These are phyloP conservation scores for Neofusicoccum sp. DNA, from an alignment of 2,329 filamentous ascomycete species.

Conservation along the genomic window DNA sequence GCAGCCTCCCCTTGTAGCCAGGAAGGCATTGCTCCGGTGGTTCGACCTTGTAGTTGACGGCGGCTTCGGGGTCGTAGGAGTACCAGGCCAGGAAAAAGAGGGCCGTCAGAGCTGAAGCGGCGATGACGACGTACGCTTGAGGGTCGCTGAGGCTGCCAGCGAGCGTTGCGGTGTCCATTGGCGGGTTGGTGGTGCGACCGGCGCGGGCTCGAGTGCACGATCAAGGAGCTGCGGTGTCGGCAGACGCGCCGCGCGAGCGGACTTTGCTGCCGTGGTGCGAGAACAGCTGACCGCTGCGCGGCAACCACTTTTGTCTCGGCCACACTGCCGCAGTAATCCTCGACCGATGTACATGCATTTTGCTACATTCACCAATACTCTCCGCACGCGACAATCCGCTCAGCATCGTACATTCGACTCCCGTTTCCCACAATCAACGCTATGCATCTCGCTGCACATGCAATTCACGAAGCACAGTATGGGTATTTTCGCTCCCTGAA, in stretches of 20 bases:
- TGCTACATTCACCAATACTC: background rate
- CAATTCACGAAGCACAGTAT: background rate
- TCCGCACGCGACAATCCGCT: background rate
- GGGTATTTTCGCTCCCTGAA: background rate
- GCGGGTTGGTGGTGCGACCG: constrained; percentile 4
- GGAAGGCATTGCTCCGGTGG: constrained; percentile 59
- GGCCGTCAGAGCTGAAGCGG: background rate
- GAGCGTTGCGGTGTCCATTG: constrained; percentile 6
- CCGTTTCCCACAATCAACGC: too few relatives aligned
- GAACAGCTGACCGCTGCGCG: background rate
- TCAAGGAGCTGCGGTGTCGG: background rate
- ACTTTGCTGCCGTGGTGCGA: background rate
- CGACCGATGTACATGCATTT: too few relatives aligned
- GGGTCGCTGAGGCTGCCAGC: background rate
- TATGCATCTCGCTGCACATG: too few relatives aligned
- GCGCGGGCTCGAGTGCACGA: background rate
- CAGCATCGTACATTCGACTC: background rate
- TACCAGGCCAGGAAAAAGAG: constrained; percentile 11
- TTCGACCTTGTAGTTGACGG: constrained; percentile 60
- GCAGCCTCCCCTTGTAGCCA: constrained; percentile 54
- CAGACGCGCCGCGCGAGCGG: constrained; percentile 8
- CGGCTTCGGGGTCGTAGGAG: constrained; percentile 33
- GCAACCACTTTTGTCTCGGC: constrained; percentile 4
- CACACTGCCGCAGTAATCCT: too few relatives aligned
- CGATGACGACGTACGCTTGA: background rate